Base-by-base conservation (phyloP, 2,329 filamentous ascomycete species). In the Paraconiothyrium brasiliense region DNA sequence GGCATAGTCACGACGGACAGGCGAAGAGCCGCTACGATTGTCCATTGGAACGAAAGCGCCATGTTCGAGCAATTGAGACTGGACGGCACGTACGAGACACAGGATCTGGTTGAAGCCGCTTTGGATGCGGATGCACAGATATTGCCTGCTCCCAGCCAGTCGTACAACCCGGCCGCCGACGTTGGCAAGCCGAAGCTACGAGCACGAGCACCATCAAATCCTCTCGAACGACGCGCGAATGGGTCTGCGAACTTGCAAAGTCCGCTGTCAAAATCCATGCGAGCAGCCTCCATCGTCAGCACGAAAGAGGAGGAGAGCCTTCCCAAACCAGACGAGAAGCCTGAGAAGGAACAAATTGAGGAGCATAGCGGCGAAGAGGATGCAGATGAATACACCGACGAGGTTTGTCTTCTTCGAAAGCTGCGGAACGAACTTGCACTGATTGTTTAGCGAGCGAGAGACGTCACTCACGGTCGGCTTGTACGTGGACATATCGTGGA, bases 401-500 rank as follows among this genome's bases (percentile, higher is more conserved):
- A 92, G 76, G 77, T 78, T 59, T 56, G 73, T 61, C 20, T n/a
- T 50, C n/a, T 27, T 3, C n/a, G 3, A 24, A 9, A 10, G 50
- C 3, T 27, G 16, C 27, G 27, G 14, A 14, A 20, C 37, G 14
- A 14, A 20, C 37, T 41, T 43, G 35, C 55, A 37, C 62, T 76
- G 66, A 75, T 54, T 49, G 59, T 20, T 37, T 57, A 83, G 78
- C 90, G 92, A 60, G 93, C 92, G 20, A 87, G 90, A 44, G 94
- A 98, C 76, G 94, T 99, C 51, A 96, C 94, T 46, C 94, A 94
- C 61, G 94, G 93, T 10, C 90, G 95, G 57, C 84, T 99, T 47
- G 88, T 98, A 9, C 93, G 97, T 70, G 95, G 95, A 14, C 95
- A 98, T 76, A 91, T 99, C 68, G 95, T 99, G 11, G 92, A 97